Percentiles rank a stretch among this genome's conserved stretches.
phyloP scores from a whole-genome alignment of 345 rosid species.

The Garcia nutans region DNA sequence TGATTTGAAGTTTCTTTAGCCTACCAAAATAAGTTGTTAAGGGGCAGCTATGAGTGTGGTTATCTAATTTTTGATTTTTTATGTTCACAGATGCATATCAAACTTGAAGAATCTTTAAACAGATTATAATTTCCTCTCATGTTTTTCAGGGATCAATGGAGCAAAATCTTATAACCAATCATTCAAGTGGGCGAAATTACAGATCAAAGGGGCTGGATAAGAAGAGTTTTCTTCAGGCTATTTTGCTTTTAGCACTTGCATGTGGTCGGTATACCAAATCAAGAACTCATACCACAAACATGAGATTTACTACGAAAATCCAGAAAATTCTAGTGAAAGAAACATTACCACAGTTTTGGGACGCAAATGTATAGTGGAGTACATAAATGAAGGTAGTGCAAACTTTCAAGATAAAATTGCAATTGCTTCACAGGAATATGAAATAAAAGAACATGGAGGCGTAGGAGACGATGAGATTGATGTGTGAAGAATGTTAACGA shows the following conservation, averaged over 20 bases:
- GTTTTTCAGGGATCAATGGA: constrained; percentile 11
- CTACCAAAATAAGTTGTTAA: too few species aligned
- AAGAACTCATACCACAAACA: not conserved
- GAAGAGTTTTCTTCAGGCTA: not conserved
- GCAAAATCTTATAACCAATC: not conserved
- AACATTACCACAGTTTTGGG: not conserved
- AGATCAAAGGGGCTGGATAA: constrained; percentile 3
- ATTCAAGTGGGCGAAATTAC: not conserved
- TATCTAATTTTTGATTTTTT: too few species aligned
- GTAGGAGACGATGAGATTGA: constrained; percentile 8
- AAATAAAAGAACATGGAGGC: not conserved
- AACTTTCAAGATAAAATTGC: not conserved
- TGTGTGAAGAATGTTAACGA: not conserved
- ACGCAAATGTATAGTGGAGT: not conserved
- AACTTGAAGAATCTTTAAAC: too few species aligned
- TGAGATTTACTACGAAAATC: too few species aligned
- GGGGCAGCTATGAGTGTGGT: too few species aligned
- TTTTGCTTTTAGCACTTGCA: not conserved
- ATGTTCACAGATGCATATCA: too few species aligned
- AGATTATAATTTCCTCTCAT: not conserved
- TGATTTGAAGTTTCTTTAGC: too few species aligned
- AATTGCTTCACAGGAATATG: not conserved
- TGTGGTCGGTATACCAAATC: constrained; percentile 5
- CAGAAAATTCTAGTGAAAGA: not conserved
- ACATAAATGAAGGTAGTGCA: not conserved